Base-by-base conservation (phyloP, 225 moss, liverwort and hornwort genomes). In the Takakia lepidozioides region DNA sequence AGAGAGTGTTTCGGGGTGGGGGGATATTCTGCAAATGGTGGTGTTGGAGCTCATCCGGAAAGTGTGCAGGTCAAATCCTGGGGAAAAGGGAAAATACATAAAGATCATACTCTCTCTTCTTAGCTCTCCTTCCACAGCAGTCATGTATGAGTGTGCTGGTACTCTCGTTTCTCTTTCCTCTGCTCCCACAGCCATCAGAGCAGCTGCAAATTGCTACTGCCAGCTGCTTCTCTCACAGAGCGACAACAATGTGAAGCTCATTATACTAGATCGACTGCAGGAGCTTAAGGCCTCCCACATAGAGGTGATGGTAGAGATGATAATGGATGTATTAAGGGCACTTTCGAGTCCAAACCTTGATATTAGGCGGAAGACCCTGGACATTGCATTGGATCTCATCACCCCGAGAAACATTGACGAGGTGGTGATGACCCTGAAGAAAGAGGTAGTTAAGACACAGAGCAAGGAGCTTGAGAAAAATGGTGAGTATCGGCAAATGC, bases 401-500 rank as follows among this genome's bases (percentile, higher is more conserved):
- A 93, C 88, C 21, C 88, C 81, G 5, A 67, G 89, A 51, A 93
- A 93, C 35, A 93, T 93, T 36, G 93, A 93, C 36, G 88, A 93
- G 59, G 93, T 93, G 20, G 93, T 93, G 34, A 78, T 93, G 93
- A 89, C 93, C 3, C 66, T 93, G 61, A 93, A 93, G 76, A 93
- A 93, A 47, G 93, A 93, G 59, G 93, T 93, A 1, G 77, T 93
- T 13, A 93, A 93, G 83, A 93, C 93, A 41, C 93, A 93, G 54
- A 89, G 71, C 59, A 72, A 77, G 49, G 93, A 93, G 67, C 71
- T 93, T 20, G 93, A 93, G 69, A 93, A 89, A 72, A 93, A 93
- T 43, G 88, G 89, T n/a, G 93, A 93, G 52, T 93, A 93, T 48
- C 70, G 93, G 50, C 93, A 93, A 66, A 93, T 93, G 93, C 88